Base-by-base conservation (phyloP, 345 rosid genomes). In the Citrus australasica region DNA sequence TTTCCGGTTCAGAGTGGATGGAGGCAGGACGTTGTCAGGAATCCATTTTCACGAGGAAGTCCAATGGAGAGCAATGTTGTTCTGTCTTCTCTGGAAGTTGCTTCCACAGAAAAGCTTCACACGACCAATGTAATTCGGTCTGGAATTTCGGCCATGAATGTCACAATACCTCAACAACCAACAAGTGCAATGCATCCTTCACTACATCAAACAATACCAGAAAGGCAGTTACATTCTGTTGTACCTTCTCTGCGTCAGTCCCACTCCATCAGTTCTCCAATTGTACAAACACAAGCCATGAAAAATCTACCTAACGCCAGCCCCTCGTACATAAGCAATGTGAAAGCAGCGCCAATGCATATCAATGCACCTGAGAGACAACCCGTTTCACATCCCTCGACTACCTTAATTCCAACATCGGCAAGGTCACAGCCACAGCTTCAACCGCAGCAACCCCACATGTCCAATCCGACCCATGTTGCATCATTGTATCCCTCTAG, bases 1-100 rank as follows among this genome's bases (percentile, higher is more conserved):
- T 69, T 81, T 6, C 0, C 0, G 22, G 21, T 77, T 91, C 95
- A 93, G 97, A 83, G 91, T 73, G 92, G 88, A 68, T 87, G 95
- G 97, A 84, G 87, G 70, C 89, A 85, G 58, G 94, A 87, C 64
- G 86, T 24, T 40, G 79, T 35, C 60, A 86, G 85, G 87, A 93
- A 89, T 73, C 97, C 94, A 25, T 93, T 91, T 80, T 85, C 89
- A 55, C 86, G 87, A 77, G 90, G 83, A 63, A 83, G 48, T 58
- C 78, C 88, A 75, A 74, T 71, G 67, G 88, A 80, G 48, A 82
- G 76, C 76, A 56, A 81, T 40, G 83, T 81, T 75, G 83, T 76
- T 48, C 69, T 70, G 55, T 24, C 59, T 38, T 61, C 82, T 33
- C 16, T 80, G 14, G 82, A 72, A 17, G 82, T 59, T 24, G 58